Conservation (phyloP, 768 basidiomycete genomes). For the Naganishia vaughanmartiniae region DNA sequence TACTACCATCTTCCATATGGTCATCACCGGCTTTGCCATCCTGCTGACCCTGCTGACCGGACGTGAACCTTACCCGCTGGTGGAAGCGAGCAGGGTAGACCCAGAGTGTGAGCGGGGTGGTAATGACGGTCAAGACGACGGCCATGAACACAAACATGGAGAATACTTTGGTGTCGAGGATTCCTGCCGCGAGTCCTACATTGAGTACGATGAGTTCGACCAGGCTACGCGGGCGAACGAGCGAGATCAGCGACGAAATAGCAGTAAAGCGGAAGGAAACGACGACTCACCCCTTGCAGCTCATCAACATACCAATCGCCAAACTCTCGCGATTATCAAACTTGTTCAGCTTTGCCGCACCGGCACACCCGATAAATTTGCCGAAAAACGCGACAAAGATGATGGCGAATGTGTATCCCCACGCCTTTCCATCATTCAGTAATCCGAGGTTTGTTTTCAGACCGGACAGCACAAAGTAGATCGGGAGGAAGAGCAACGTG, state of each 20-base stretch:
- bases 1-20: conserved; percentile 3
- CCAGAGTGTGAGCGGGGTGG: conserved; percentile 73
- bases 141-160: conserved; percentile 81
- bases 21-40: conserved; percentile 29
- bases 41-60: background rate
- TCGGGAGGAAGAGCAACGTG: conserved; percentile 68
- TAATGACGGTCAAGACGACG: conserved; percentile 73
- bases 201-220: conserved; percentile 92
- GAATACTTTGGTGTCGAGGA: conserved; percentile 67
- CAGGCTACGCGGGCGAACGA: conserved; percentile 52
- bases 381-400: conserved; percentile 71
- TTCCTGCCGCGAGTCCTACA: conserved; percentile 69
- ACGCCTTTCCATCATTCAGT: conserved; percentile 69
- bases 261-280: conserved; percentile 3
- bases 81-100: conserved; percentile 70
- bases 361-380: conserved; percentile 72
- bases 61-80: conserved; percentile 22
- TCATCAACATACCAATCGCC: conserved; percentile 84
- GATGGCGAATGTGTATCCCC: conserved; percentile 77
- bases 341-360: conserved; percentile 61
- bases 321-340: conserved; percentile 74
- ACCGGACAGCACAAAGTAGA: conserved; percentile 90
- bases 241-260: conserved; percentile 37
- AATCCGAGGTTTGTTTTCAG: conserved; percentile 75
- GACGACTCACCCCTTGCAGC: conserved; percentile 69